Base-by-base conservation (phyloP, 495 filamentous ascomycete species). In the Talaromyces liani region DNA sequence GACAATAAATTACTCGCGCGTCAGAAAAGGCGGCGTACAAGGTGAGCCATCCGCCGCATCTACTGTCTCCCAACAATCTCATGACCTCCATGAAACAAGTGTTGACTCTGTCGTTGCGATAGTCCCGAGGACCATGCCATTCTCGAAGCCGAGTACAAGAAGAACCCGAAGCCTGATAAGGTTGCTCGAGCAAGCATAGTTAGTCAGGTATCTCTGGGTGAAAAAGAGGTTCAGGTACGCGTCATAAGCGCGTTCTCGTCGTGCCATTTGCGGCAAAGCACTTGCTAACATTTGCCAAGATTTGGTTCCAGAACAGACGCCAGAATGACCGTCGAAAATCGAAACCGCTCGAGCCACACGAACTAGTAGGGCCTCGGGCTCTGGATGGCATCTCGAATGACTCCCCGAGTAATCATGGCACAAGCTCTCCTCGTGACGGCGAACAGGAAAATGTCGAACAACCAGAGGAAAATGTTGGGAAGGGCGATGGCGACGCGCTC, bases 291-390 rank as follows among this genome's bases (percentile, higher is more conserved):
- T 63, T 27, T 12, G 16, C 24, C 9, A 72, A 98, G 94, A 97
- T 99, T 68, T 99, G 95, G 95, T 99, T 99, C 75, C 95, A 98
- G 72, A 99, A 99, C 69, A 87, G 93, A 71, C 85, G 95, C 65
- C 95, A 99, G 72, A 96, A 92, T 75, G 88, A 92, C 69, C 86
- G 95, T 62, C 85, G 95, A 63, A 96, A 93, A 79, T 90, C 92
- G 61, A 89, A 91, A 65, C 94, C 94, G 27, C 80, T 97, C 20
- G 83, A 91, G 31, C 87, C 90, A 24, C 87, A 95, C 69, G 91
- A 96, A 73, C 83, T 95, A 29, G 79, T 85, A 12, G 83, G 81
- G 29, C 82, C 87, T 22, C 77, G 77, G 6, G 56, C 55, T 60
- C 24, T 25, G 4, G 29, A 20, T 8, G 34, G 25, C 12, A 16